Base-by-base conservation (phyloP, 1,284 basidiomycete genomes). In the Fistulina hepatica region DNA sequence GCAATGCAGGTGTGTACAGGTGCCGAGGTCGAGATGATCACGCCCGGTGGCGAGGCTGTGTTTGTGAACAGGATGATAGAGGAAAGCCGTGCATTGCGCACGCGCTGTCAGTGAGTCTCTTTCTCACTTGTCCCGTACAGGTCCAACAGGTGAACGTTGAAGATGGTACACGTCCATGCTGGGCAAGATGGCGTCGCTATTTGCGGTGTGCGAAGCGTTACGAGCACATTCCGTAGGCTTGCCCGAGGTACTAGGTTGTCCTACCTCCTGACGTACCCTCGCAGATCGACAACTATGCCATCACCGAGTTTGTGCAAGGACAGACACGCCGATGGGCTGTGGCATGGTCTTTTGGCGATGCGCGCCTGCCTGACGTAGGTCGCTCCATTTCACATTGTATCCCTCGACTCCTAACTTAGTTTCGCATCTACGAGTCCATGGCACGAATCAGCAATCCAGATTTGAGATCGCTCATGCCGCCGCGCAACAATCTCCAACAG, bases 91-190 rank as follows among this genome's bases (percentile, higher is more conserved):
- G 4, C 32, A 43, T 1, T 49, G 71, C 20, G 49, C 15, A 53
- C 56, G 2, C 57, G 61, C 28, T 84, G 80, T 57, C 61, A 69
- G 71, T 81, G 51, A 39, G 58, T 49, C 34, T 45, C 27, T 44
- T 26, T 42, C 11, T 30, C 17, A 20, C 9, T 10, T 22, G 7
- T 20, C 13, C 16, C 6, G 6, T 21, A 7, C 19, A n/a, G 7
- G 11, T 27, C 9, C 6, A n/a, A n/a, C n/a, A n/a, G 17, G 19
- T 34, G 37, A 36, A n/a, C 21, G 21, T 8, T 20, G 4, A 36
- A 89, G 85, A 36, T 95, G 90, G 92, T 97, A 78, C 53, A 92
- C 92, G 0, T 90, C 85, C 8, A 81, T 97, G 71, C 65, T 97
- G 0, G 93, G 93, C 2, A 92, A 88, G 50, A 66, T 85, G 52